Percentiles rank a stretch among this genome's conserved stretches.
Conservation (phyloP, 2,329 filamentous ascomycete genomes). For the Sordariomycetes sp. region DNA sequence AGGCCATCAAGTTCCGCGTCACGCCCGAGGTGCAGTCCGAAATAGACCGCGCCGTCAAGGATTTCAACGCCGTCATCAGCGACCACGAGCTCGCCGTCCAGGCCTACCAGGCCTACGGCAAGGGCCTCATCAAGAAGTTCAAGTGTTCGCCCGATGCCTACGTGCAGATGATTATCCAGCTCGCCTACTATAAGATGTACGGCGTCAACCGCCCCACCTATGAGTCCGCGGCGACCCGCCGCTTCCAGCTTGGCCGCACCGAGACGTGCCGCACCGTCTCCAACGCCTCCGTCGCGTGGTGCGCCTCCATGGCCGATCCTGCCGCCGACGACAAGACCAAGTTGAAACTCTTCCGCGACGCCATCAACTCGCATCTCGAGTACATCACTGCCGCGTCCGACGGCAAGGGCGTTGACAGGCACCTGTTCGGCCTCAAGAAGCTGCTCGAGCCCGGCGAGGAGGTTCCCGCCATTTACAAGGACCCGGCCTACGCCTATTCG, state of each 20-base stretch:
- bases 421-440: constrained; percentile 96
- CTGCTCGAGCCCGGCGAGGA: constrained; percentile 69
- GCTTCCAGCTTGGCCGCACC: constrained; percentile 92
- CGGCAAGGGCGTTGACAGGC: constrained; percentile 86
- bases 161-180: constrained; percentile 96
- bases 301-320: constrained; percentile 68
- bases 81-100: constrained; percentile 88
- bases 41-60: constrained; percentile 62
- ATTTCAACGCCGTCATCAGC: constrained; percentile 72
- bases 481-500: constrained; percentile 76
- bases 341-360: constrained; percentile 67
- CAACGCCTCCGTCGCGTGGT: constrained; percentile 84
- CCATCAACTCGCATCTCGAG: constrained; percentile 69
- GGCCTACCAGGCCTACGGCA: constrained; percentile 94
- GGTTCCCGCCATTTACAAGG: constrained; percentile 70
- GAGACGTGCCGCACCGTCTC: constrained; percentile 91
- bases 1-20: constrained; percentile 64
- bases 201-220: constrained; percentile 96
- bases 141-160: constrained; percentile 96
- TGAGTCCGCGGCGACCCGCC: constrained; percentile 86
- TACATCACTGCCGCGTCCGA: constrained; percentile 86
- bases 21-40: constrained; percentile 61
- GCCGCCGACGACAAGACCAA: constrained; percentile 48
- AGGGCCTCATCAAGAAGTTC: constrained; percentile 98
- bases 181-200: constrained; percentile 98